Conservation (phyloP, 495 filamentous ascomycete genomes). For the Pyrenopolyporus hunteri region DNA sequence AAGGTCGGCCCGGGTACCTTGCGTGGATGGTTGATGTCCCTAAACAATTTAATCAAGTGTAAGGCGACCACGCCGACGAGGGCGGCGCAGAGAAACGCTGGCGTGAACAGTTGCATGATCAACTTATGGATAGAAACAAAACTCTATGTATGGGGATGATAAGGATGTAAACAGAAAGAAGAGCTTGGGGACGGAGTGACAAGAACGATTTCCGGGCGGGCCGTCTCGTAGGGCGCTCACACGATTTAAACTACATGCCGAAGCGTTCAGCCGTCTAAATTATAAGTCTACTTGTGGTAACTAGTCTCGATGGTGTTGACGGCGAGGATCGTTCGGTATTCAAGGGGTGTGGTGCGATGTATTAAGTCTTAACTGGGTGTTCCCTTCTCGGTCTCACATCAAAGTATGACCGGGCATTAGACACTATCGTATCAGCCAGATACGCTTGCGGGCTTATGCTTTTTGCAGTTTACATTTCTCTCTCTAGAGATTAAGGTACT, state of each 20-base stretch:
- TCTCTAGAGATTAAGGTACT: constrained; percentile 21
- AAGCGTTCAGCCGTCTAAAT: constrained; percentile 4
- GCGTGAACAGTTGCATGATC: constrained; percentile 36
- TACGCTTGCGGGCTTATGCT: constrained; percentile 23
- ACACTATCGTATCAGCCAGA: constrained; percentile 10
- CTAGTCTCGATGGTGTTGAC: constrained; percentile 17
- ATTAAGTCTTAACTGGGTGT: constrained; percentile 19
- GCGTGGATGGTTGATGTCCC: constrained; percentile 43
- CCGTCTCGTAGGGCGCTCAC: constrained; percentile 27
- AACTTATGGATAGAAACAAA: constrained; percentile 5
- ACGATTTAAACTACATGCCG: constrained; percentile 35
- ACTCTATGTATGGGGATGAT: background rate
- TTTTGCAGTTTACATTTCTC: constrained; percentile 21
- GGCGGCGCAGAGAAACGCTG: constrained; percentile 31
- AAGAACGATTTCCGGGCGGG: constrained; percentile 14
- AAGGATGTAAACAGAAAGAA: constrained; percentile 6
- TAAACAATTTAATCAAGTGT: constrained; percentile 41
- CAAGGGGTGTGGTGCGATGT: constrained; percentile 25
- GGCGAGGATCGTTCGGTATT: constrained; percentile 8
- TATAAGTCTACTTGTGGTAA: constrained; percentile 24
- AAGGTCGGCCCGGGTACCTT: constrained; percentile 47
- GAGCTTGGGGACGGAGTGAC: constrained; percentile 14
- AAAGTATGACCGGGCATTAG: constrained; percentile 29
- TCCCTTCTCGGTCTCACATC: constrained; percentile 27
- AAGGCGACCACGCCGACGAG: constrained; percentile 33